Evolutionary conservation across 345 rosid species (phyloP).

Genomic region (Sisymbrium irio): DNA sequence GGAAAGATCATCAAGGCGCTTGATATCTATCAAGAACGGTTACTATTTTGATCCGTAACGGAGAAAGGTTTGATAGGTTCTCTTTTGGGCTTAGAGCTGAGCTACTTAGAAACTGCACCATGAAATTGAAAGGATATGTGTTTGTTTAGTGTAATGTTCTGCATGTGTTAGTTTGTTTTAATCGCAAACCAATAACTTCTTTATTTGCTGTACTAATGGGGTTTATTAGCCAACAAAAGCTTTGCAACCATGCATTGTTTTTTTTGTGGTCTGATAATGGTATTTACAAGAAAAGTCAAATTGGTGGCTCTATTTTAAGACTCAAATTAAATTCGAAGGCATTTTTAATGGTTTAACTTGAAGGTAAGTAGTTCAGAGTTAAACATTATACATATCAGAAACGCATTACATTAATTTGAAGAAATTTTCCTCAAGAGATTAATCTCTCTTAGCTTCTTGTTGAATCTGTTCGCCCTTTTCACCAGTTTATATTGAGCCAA

Average conservation of each 20-base stretch:
- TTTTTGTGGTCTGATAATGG: conserved; percentile 22
- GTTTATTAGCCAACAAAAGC: conserved; percentile 3
- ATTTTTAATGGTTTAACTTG: too few relatives aligned
- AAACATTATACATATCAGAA: too few relatives aligned
- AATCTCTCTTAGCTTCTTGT: too few relatives aligned
- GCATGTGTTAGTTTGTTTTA: conserved; percentile 9
- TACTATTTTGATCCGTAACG: conserved; percentile 46
- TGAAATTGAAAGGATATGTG: not conserved
- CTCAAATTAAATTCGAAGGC: not conserved
- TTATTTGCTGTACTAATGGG: not conserved
- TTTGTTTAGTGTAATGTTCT: conserved; percentile 21
- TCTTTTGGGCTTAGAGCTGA: not conserved
- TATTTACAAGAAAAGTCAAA: conserved; percentile 18
- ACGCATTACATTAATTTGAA: too few relatives aligned
- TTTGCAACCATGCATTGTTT: conserved; percentile 26
- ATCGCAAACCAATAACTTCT: not conserved
- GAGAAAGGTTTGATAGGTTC: not conserved
- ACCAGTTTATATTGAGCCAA: too few relatives aligned
- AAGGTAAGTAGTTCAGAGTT: too few relatives aligned
- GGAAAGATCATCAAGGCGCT: conserved; percentile 69
- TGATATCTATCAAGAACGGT: conserved; percentile 69
- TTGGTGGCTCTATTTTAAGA: conserved; percentile 23
- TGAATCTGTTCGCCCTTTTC: too few relatives aligned
- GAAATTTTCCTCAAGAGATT: too few relatives aligned
- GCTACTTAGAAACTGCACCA: conserved; percentile 16